Conservation (phyloP, 2,329 filamentous ascomycete species). For the Polychaeton citri region DNA sequence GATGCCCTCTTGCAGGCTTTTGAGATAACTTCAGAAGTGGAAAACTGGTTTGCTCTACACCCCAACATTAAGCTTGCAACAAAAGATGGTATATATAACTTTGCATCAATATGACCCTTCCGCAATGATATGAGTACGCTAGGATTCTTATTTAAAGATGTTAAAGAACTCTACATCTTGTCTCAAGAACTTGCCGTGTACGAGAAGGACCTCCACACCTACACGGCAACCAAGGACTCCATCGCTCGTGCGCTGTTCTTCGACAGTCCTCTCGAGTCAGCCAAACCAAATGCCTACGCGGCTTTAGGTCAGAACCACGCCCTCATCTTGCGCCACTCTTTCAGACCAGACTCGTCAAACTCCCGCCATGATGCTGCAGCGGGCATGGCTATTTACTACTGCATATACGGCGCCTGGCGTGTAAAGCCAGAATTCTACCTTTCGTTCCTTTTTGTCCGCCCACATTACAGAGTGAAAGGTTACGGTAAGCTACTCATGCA, state of each 20-base stretch:
- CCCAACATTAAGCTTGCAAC: background rate
- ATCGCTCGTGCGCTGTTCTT: background rate
- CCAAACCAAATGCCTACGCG: no score
- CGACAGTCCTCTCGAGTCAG: no score
- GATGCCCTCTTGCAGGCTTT: no score
- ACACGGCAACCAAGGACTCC: background rate
- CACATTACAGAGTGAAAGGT: conserved; percentile 56
- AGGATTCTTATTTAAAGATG: background rate
- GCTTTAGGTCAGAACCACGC: no score
- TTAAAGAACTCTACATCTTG: background rate
- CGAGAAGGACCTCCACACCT: background rate
- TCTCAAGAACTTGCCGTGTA: background rate
- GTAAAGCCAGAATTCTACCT: conserved; percentile 80
- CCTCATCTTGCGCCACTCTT: conserved; percentile 11
- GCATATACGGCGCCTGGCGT: conserved; percentile 92
- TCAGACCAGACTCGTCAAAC: conserved; percentile 6
- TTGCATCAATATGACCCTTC: no score
- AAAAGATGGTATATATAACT: background rate
- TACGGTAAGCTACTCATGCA: conserved; percentile 67
- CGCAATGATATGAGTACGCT: no score
- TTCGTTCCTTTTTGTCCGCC: conserved; percentile 79
- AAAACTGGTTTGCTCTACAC: no score
- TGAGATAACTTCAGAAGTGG: no score
- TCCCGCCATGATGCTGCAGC: conserved; percentile 31
- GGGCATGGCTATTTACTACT: conserved; percentile 83